Percentiles rank a stretch among this genome's conserved stretches.
Evolutionary conservation across 805 yeast genomes (phyloP).

Genomic region (Wickerhamiella spandovensis): DNA sequence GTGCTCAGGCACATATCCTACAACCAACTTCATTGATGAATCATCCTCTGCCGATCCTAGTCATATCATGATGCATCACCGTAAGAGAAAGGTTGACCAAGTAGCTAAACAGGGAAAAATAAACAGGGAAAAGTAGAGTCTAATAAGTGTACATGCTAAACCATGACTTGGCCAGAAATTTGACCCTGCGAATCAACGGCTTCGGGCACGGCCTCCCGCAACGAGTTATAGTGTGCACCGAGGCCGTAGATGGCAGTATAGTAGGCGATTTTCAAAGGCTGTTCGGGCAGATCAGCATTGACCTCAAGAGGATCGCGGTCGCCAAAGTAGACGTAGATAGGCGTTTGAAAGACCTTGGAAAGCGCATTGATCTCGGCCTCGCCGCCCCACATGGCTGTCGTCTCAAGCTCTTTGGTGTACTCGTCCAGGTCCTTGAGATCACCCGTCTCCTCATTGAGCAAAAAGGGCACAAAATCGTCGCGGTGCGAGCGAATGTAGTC

Average conservation of each 20-base stretch:
- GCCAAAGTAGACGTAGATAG: slow-evolving; percentile 64
- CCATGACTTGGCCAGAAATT: not conserved
- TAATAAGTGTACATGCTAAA: not conserved
- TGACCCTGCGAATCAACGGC: not conserved
- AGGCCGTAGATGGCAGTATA: slow-evolving; percentile 76
- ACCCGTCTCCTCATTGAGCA: slow-evolving; percentile 68
- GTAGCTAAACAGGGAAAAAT: too few species aligned
- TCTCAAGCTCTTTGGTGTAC: slow-evolving; percentile 54
- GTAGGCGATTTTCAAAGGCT: slow-evolving; percentile 57
- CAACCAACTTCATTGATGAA: slow-evolving; percentile 21
- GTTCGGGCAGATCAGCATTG: slow-evolving; percentile 36
- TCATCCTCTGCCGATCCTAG: not conserved
- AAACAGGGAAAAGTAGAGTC: too few species aligned
- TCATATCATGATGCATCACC: not conserved
- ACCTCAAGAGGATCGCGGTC: slow-evolving; percentile 56
- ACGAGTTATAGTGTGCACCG: slow-evolving; percentile 91
- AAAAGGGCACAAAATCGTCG: slow-evolving; percentile 65
- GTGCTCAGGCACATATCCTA: slow-evolving; percentile 87
- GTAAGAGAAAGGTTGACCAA: not conserved
- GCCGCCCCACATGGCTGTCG: slow-evolving; percentile 93
- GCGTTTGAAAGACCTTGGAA: slow-evolving; percentile 54
- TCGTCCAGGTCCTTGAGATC: slow-evolving; percentile 48
- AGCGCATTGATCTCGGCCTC: slow-evolving; percentile 83
- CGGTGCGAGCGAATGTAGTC: slow-evolving; percentile 48
- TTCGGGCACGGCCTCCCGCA: slow-evolving; percentile 21